Base-by-base conservation (phyloP, 2,329 filamentous ascomycete genomes). In the Aureobasidium sp. region DNA sequence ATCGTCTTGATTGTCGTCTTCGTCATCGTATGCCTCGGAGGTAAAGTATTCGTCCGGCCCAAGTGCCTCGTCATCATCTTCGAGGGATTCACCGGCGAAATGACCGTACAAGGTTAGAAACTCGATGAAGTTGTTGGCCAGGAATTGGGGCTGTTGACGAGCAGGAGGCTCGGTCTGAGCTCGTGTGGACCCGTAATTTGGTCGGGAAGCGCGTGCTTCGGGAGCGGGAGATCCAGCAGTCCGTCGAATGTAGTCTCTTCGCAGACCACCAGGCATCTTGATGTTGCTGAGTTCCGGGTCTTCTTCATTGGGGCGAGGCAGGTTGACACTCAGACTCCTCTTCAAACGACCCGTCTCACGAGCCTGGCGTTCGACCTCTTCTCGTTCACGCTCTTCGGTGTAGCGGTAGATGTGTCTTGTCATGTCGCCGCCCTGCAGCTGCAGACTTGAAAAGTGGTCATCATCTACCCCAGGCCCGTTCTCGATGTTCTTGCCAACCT, bases 381-480 rank as follows among this genome's bases (percentile, higher is more conserved):
- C 90, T 5, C 63, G 60, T 54, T 94, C 84, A 48, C 86, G 86
- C 66, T 94, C 89, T 68, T 97, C 90, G 3, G 90, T 89, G 88
- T 94, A 98, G 62, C 88, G 85, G 74, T 98, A 98, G 62, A 98
- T 95, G 52, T 91, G 88, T 56, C 93, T 79, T 21, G 91, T 96
- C 54, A 96, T 86, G 67, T 98, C 93, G 58, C 93, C 93, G 56
- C 93, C 93, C 67, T 97, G 94, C 41, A 98, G 74, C 65, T 85
- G 84, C 66, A 98, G 71, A 70, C 93, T 97, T 25, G 90, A 96
- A 67, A 98, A 98, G 64, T 95, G 88, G 55, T 93, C 87, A 4
- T 74, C 72, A 21, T 58, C 61, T 5, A 52, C 19, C 17, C 45
- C 56, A 2, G 38, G 56, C 29, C 30, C 56, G 30, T 38, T 52